A percentile compares a stretch with the other conserved stretches of the same genome.
These are phyloP conservation scores for Geranium incanum DNA, from an alignment of 441 rosid species.

Conservation along the genomic window DNA sequence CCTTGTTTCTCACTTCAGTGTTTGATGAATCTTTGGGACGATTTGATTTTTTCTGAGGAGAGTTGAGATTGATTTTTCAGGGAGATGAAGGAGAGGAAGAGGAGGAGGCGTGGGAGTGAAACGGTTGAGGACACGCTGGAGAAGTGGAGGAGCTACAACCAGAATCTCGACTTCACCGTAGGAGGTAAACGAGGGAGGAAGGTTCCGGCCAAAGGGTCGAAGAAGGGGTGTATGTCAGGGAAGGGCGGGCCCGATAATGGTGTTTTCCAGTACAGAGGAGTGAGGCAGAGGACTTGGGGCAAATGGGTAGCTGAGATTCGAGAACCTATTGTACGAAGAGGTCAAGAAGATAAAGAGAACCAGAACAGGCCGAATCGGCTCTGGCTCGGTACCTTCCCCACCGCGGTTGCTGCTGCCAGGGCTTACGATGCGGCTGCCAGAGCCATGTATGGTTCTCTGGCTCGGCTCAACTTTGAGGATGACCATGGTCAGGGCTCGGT, in stretches of 20 bases:
- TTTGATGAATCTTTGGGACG: background rate
- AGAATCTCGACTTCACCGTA: background rate
- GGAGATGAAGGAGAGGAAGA: background rate
- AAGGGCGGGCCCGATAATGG: constrained; percentile 23
- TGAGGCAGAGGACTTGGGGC: constrained; percentile 24
- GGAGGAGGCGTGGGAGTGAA: background rate
- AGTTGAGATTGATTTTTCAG: background rate
- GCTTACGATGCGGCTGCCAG: constrained; percentile 21
- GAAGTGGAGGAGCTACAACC: background rate
- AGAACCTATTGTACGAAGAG: constrained; percentile 6
- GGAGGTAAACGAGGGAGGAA: background rate
- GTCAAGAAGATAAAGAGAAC: background rate
- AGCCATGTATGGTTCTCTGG: constrained; percentile 7
- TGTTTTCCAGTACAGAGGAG: constrained; percentile 16
- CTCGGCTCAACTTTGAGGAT: constrained; percentile 1
- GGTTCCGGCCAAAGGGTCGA: constrained; percentile 10
- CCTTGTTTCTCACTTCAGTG: too few species aligned
- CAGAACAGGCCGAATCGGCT: constrained; percentile 11
- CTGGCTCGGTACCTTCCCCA: constrained; percentile 21
- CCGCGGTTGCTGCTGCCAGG: constrained; percentile 17
- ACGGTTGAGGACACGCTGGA: background rate
- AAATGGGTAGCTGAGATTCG: constrained; percentile 25
- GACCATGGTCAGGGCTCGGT: background rate
- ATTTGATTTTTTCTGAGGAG: background rate
- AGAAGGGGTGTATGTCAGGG: constrained; percentile 23